Evolutionary conservation across 2,329 filamentous ascomycete genomes (phyloP), one percentile per base, ranked within the genome.

Genomic region (Nannizziopsis arthrosporioides): DNA sequence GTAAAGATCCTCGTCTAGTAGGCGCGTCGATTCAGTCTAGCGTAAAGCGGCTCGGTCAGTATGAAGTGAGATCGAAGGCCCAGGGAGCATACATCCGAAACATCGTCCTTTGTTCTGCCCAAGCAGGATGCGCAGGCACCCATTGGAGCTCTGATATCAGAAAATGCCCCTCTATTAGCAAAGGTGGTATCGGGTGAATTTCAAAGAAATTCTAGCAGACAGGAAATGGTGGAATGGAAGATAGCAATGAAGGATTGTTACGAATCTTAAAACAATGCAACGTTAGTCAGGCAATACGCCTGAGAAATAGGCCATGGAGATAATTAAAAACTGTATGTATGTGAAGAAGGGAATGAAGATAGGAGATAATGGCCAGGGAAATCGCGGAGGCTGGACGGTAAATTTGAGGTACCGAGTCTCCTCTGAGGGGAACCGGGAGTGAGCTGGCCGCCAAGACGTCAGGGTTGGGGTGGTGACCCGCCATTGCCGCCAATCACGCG

Each of bases 1-100:
- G 50, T 71, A 71, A 43, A 66, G 59, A 41, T 71, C 68, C 32
- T 71, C 68, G 18, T 70, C 66, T 36, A 71, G 62, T 7, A 71
- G 59, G 27, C 68, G 67, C 12, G 68, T 64, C 40, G 68, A 68
- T 53, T 71, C 68, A 34, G 66, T 59, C 62, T 66, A 7, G 22
- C 7, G 22, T 27, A 7, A 39, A 39, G 57, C 31, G 14, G 18
- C 14, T 7, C 36, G 10, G 6, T 18, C 15, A 37, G 37, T 47
- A 27, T 41, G 45, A 15, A 46, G 34, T 19, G 2, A 37, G 38
- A 41, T 17, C 11, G n/a, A 19, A 5, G 14, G 31, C 17, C 38
- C 15, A 31, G 17, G 15, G n/a, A 17, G 54, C 59, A 49, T 54
- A 65, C 65, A 55, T 69, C 65, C 35, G 62, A 61, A 47, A 57